Base-by-base conservation (phyloP, 106 monocot species). In the Posidonia australis region DNA sequence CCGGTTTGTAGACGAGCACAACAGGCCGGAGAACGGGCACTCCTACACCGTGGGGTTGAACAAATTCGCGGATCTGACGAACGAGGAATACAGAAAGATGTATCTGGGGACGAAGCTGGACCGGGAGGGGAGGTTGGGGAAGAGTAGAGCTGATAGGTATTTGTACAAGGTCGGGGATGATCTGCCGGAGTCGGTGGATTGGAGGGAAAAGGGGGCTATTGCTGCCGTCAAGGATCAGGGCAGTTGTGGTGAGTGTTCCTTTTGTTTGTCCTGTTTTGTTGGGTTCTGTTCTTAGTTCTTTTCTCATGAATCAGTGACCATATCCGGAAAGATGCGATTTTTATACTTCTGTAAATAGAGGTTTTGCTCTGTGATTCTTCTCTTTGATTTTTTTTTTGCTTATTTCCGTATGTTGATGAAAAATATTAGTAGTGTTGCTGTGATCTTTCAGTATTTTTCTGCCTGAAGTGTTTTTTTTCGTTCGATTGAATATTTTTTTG, bases 21-120 rank as follows among this genome's bases (percentile, higher is more conserved):
- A 90, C 77, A 78, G 19, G 76, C 54, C 31, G 81, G 81, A 27
- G 82, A 80, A 79, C 13, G 61, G 46, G 13, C 81, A 79, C 57
- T 69, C 79, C 9, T 94, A 74, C 70, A 54, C 65, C 19, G 63
- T 94, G 13, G 89, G 84, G 17, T 54, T 94, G 32, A 94, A 81
- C 76, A 79, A 79, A 13, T 94, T 94, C 76, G 94, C 94, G 11
- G 94, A 94, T 59, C 71, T 94, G 41, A 94, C 86, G 16, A 89
- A 90, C 58, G 86, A 86, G 59, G 94, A 94, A 82, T 94, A 70
- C 72, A 68, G 89, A 28, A 63, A 75, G 13, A 41, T 7, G 47
- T 81, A 68, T 66, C 72, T 90, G 5, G 89, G 94, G 18, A 13
- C 43, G 28, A 66, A 64, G 24, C 23, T 82, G 1, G 89, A 81